Evolutionary conservation across 2,329 filamentous ascomycete genomes (phyloP), one percentile per base, ranked within the genome.

Genomic region (Apiospora kogelbergensis): DNA sequence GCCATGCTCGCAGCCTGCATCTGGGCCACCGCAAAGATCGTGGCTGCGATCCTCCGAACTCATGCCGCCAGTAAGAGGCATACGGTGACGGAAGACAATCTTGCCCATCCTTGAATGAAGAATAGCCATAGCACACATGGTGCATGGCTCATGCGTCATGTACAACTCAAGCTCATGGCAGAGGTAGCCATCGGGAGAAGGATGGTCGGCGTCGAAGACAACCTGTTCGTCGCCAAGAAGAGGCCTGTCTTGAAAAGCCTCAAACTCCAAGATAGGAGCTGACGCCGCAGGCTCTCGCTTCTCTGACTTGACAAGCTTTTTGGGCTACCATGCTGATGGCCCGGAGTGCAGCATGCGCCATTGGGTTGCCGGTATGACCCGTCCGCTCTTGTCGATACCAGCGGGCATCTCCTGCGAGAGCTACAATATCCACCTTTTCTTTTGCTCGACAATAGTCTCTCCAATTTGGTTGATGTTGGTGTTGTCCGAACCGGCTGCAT

Each of bases 61-160:
- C 82, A 98, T 85, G 57, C 93, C 95, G 65, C 95, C 95, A 15
- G 93, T 97, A 72, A 89, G 83, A 63, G 88, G 87, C 92, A 97
- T 96, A 68, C 93, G 88, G 71, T 90, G 86, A 72, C 89, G 89
- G 80, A 97, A 97, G 46, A 97, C 87, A 66, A 95, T 92, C 67
- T 92, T 90, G 60, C 93, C 91, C 86, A 99, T 97, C 66, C 96
- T 89, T 10, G 95, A 98, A 78, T 98, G 95, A 26, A 98, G 85
- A 74, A 98, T 92, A 1, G 93, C 96, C 96, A 98, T 98, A 44
- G 93, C 94, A 81, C 96, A 99, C 88, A 97, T 97, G 70, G 97
- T 88, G 78, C 96, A 99, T 6, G 96, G 96, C 81, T 99, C 96
- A 77, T 98, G 95, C 2, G 95, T 97, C 70, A 97, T 85, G 81